Evolutionary conservation across 2,329 filamentous ascomycete genomes (phyloP).

Genomic region (Alternaria triticimaculans): DNA sequence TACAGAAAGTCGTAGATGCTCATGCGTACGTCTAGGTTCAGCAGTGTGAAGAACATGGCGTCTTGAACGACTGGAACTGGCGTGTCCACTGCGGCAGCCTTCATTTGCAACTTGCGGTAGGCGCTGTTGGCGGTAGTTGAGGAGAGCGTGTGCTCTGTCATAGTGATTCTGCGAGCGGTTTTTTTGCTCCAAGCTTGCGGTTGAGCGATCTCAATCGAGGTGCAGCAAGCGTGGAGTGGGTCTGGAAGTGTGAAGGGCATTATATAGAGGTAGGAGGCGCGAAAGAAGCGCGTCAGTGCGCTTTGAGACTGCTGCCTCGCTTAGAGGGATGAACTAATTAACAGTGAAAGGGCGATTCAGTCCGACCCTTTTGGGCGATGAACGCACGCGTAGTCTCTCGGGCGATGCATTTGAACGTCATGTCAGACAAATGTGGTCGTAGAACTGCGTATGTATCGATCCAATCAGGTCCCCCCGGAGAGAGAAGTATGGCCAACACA

Average conservation of each 20-base stretch:
- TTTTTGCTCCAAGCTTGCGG: background rate
- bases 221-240: background rate
- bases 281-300: background rate
- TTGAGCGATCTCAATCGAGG: background rate
- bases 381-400: no score
- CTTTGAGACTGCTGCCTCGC: background rate
- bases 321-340: no score
- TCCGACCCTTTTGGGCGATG: no score
- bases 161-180: background rate
- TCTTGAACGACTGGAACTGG: background rate
- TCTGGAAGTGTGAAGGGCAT: background rate
- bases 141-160: background rate
- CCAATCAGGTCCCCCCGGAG: no score
- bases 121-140: background rate
- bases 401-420: no score
- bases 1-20: background rate
- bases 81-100: no score
- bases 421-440: background rate
- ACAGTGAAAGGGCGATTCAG: no score
- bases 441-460: no score
- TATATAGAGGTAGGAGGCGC: background rate
- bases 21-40: background rate
- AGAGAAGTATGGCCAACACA: no score
- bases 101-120: no score
- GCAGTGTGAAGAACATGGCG: background rate